Percentiles rank a stretch among this genome's conserved stretches.
Conservation (phyloP, 2,329 filamentous ascomycete genomes). For the Aspergillus fumigatus region DNA sequence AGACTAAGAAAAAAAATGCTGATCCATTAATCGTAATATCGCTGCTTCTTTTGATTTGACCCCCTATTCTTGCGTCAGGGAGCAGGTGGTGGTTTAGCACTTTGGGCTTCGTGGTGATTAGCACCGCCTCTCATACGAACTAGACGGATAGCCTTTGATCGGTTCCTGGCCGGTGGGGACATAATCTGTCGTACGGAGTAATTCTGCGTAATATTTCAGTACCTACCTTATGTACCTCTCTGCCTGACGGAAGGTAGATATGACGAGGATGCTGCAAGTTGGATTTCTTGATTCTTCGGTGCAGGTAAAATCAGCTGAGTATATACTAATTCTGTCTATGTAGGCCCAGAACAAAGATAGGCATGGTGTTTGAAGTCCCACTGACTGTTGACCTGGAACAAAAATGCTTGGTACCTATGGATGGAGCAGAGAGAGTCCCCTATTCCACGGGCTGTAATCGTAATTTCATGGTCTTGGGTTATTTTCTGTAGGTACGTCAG, state of each 20-base stretch:
- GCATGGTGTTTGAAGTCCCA: neutral
- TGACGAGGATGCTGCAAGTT: neutral
- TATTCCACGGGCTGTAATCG: slow-evolving; percentile 6
- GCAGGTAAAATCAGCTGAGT: neutral
- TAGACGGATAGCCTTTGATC: neutral
- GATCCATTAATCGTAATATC: neutral
- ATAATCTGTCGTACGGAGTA: neutral
- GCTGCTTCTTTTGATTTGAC: neutral
- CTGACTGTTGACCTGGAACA: neutral
- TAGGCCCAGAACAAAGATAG: neutral
- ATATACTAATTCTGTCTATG: neutral
- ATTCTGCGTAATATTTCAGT: neutral
- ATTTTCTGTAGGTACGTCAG: slow-evolving; percentile 4
- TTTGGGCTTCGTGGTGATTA: neutral
- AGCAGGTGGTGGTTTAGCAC: neutral
- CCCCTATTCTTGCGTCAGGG: neutral
- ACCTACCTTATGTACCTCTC: neutral
- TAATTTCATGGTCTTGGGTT: slow-evolving; percentile 13
- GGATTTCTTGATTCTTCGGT: neutral
- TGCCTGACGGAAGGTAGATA: too few relatives aligned
- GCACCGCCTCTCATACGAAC: neutral
- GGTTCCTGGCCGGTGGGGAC: neutral
- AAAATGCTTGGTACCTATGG: neutral
- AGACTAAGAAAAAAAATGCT: neutral
- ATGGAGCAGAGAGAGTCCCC: neutral